phyloP scores from a whole-genome alignment of 768 basidiomycete genomes.

The Suillus sp. region DNA sequence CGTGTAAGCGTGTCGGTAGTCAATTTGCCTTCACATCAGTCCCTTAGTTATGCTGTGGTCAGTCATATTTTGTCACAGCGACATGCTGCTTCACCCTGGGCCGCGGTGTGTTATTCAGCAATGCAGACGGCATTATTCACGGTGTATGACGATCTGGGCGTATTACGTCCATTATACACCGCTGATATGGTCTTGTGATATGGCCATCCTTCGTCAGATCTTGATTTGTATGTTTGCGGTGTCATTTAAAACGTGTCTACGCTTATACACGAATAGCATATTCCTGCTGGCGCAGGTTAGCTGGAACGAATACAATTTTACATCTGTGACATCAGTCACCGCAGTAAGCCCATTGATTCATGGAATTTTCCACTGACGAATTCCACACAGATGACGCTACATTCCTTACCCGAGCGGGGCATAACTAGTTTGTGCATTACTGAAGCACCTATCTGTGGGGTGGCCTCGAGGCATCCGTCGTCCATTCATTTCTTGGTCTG shows the following conservation, averaged over 20 bases:
- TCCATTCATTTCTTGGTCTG: background rate
- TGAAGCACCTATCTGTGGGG: conserved; percentile 2
- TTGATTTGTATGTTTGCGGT: background rate
- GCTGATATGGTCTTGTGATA: background rate
- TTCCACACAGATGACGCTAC: background rate
- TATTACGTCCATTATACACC: conserved; percentile 3
- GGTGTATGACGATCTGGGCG: background rate
- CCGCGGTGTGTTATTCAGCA: background rate
- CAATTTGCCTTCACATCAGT: conserved; percentile 6
- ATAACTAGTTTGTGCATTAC: background rate
- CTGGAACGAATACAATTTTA: background rate
- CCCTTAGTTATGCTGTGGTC: conserved; percentile 4
- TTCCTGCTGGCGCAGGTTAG: no score
- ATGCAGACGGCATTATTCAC: conserved; percentile 1
- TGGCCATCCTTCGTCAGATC: conserved; percentile 1
- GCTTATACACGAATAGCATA: background rate
- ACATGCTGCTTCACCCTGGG: background rate
- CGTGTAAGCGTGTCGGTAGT: conserved; percentile 5
- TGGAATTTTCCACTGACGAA: background rate
- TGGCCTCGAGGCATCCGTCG: conserved; percentile 6
- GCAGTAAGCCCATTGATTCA: background rate
- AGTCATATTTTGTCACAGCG: background rate
- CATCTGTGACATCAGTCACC: background rate
- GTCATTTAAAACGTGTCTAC: background rate
- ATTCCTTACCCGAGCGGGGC: background rate